Evolutionary conservation across 2,329 filamentous ascomycete species (phyloP).

Genomic region (Coleophoma eucalyptorum): DNA sequence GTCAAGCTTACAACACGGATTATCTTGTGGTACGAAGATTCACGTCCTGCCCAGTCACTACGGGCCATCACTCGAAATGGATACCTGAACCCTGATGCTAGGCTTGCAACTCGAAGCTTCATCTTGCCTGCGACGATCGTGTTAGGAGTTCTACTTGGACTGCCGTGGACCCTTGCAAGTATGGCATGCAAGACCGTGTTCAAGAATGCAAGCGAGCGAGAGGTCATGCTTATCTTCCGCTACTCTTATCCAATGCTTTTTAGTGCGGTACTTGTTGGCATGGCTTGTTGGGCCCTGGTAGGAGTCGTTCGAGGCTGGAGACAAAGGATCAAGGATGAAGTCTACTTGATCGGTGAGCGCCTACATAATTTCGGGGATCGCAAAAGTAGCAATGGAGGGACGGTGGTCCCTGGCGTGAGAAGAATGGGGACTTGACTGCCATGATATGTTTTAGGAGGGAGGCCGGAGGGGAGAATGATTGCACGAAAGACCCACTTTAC

Average conservation of each 20-base stretch:
- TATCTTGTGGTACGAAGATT: constrained; percentile 63
- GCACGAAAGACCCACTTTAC: too few relatives aligned
- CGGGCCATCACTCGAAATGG: constrained; percentile 70
- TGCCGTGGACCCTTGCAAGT: constrained; percentile 60
- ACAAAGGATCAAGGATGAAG: constrained; percentile 82
- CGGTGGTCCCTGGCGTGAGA: constrained; percentile 13
- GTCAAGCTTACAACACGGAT: constrained; percentile 74
- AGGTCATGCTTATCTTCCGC: constrained; percentile 41
- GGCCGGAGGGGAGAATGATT: too few relatives aligned
- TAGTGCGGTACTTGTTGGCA: constrained; percentile 31
- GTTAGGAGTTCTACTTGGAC: constrained; percentile 56
- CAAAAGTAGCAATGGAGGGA: constrained; percentile 14
- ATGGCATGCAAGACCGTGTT: constrained; percentile 38
- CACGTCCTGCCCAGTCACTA: constrained; percentile 70
- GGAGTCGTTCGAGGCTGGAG: constrained; percentile 72
- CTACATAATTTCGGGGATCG: constrained; percentile 87
- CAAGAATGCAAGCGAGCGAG: constrained; percentile 24
- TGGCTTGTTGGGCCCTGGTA: constrained; percentile 49
- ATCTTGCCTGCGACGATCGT: constrained; percentile 69
- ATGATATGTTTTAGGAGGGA: too few relatives aligned
- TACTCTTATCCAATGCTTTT: constrained; percentile 69
- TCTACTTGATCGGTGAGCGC: constrained; percentile 91
- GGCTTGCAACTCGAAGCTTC: constrained; percentile 79
- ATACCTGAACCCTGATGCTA: constrained; percentile 74
- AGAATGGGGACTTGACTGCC: constrained; percentile 21